Percentiles rank a stretch among this genome's conserved stretches.
Evolutionary conservation across 1,284 basidiomycete species (phyloP).

Genomic region (Mycena sp.): DNA sequence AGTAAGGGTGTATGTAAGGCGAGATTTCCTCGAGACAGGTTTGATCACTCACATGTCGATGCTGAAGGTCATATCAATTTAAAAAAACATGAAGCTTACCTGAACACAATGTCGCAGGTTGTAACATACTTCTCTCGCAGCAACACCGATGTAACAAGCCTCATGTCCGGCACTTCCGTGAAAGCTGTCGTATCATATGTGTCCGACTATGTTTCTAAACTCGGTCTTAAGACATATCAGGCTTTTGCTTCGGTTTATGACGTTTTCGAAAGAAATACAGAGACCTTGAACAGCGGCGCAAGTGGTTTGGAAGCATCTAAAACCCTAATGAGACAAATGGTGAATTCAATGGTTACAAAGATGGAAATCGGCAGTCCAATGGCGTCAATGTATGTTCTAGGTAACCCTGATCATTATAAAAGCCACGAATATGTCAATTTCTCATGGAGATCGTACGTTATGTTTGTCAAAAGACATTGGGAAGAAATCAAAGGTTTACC

Average conservation of each 20-base stretch:
- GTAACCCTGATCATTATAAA: slow-evolving; percentile 19
- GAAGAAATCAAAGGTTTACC: background rate
- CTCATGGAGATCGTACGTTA: slow-evolving; percentile 8
- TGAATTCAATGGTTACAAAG: slow-evolving; percentile 20
- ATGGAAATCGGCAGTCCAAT: slow-evolving; percentile 20
- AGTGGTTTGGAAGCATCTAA: background rate
- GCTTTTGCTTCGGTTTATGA: slow-evolving; percentile 24
- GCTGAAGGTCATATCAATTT: slow-evolving; percentile 15
- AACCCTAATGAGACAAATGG: slow-evolving; percentile 17
- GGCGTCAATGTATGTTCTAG: slow-evolving; percentile 18
- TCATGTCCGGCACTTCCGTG: slow-evolving; percentile 17
- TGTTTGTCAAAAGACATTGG: slow-evolving; percentile 15
- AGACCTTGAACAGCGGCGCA: background rate
- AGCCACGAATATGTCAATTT: slow-evolving; percentile 22
- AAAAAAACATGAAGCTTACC: background rate
- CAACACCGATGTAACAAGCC: slow-evolving; percentile 20
- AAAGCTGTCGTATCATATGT: slow-evolving; percentile 19
- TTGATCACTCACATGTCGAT: background rate
- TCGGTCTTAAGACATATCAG: slow-evolving; percentile 22
- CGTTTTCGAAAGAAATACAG: slow-evolving; percentile 16
- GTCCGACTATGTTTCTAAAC: background rate
- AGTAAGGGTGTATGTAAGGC: slow-evolving; percentile 19
- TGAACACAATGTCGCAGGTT: slow-evolving; percentile 2
- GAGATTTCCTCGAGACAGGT: slow-evolving; percentile 12
- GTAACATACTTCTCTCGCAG: slow-evolving; percentile 14